Base-by-base conservation (phyloP, 257 asterid species). In the Salvia miltiorrhiza region DNA sequence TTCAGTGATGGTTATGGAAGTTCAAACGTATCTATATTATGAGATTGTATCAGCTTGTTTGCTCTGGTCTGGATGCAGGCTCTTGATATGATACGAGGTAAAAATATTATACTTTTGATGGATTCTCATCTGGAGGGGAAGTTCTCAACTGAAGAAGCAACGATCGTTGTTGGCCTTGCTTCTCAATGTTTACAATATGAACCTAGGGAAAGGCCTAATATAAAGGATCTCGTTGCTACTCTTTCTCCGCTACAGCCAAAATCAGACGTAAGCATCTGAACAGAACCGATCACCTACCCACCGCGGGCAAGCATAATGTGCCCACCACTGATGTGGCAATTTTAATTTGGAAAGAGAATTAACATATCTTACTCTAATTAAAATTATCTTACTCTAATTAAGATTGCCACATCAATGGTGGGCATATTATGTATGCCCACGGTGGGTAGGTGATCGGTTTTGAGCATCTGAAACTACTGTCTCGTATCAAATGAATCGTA, bases 121-220 rank as follows among this genome's bases (percentile, higher is more conserved):
- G 97, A 91, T 79, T 91, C 97, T 59, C 97, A 91, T 81, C 80
- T 91, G 78, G 97, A 91, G 77, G 96, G 96, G 6, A 91, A 87
- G 70, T 91, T 87, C 73, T 88, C 96, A 33, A 80, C 87, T 35
- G 97, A 85, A 77, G 96, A 88, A 80, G 97, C 97, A 35, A 91
- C 97, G 0, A 77, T 80, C 44, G 95, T 91, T 48, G 88, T 91
- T 57, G 93, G 89, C 43, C 96, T 91, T 61, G 95, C 97, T 61
- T 91, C 97, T 11, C 87, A 79, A 53, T 88, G 97, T 83, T 77
- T 91, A 79, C 96, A 91, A 64, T 87, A 85, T 44, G 97, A 91
- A 81, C 96, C 97, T 13, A 80, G 87, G 77, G 96, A 88, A 74
- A 87, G 97, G 67, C 96, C 97, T 72, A 87, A 79, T 71, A 81